These are phyloP conservation scores for Kazachstania kunashirensis DNA, from an alignment of 805 yeast genomes.

Conservation along the genomic window DNA sequence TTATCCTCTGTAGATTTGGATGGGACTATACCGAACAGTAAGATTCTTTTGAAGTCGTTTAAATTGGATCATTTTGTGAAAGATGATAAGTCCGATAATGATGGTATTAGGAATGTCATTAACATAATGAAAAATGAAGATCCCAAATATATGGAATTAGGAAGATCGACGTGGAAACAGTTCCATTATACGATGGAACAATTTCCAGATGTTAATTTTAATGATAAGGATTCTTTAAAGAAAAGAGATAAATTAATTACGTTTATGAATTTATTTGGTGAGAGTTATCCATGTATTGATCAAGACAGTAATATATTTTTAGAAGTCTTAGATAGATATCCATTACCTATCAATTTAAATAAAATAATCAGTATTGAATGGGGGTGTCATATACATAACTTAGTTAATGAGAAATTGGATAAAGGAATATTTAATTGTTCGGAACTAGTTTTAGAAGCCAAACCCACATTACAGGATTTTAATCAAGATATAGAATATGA, in stretches of 20 bases:
- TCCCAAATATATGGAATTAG: slow-evolving; percentile 42
- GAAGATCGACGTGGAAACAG: slow-evolving; percentile 82
- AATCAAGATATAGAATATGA: slow-evolving; percentile 1
- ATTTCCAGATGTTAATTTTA: slow-evolving; percentile 63
- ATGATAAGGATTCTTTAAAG: slow-evolving; percentile 47
- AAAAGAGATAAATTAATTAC: slow-evolving; percentile 40
- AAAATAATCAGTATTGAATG: slow-evolving; percentile 79
- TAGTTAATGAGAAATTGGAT: slow-evolving; percentile 77
- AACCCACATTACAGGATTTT: slow-evolving; percentile 52
- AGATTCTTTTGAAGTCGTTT: not conserved
- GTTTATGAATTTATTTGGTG: slow-evolving; percentile 67
- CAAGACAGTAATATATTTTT: slow-evolving; percentile 80
- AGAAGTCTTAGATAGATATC: slow-evolving; percentile 47
- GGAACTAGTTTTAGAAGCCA: slow-evolving; percentile 36
- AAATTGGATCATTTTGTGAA: not conserved
- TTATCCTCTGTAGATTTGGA: slow-evolving; percentile 1
- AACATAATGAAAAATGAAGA: not conserved
- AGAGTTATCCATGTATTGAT: slow-evolving; percentile 91
- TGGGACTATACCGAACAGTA: slow-evolving; percentile 1
- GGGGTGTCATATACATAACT: slow-evolving; percentile 94
- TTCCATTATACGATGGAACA: slow-evolving; percentile 85
- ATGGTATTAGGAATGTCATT: not conserved
- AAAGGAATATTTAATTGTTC: slow-evolving; percentile 81
- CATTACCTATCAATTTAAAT: slow-evolving; percentile 78
- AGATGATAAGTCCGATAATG: not conserved